A percentile compares a stretch with the other conserved stretches of the same genome.
These are phyloP conservation scores for Penicillium janthinellum DNA, from an alignment of 2,329 filamentous ascomycete species.

Conservation along the genomic window DNA sequence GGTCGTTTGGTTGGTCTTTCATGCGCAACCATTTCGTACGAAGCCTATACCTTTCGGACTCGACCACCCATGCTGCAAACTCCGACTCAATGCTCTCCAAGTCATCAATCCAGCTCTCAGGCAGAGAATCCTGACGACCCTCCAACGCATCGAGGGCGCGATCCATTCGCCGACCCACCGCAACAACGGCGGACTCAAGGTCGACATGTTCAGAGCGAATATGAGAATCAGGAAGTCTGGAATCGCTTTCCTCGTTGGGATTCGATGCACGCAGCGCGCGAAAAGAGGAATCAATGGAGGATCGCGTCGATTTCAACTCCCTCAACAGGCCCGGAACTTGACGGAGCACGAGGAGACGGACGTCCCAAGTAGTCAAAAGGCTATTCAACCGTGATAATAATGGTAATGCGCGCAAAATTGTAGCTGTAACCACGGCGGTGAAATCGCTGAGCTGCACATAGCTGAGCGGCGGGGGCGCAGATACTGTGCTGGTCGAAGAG, in stretches of 20 bases:
- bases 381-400: slow-evolving; percentile 72
- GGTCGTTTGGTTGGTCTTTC: slow-evolving; percentile 14
- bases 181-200: slow-evolving; percentile 69
- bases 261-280: slow-evolving; percentile 29
- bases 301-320: slow-evolving; percentile 56
- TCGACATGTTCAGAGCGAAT: slow-evolving; percentile 53
- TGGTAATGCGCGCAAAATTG: slow-evolving; percentile 85
- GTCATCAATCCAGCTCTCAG: slow-evolving; percentile 82
- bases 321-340: slow-evolving; percentile 70
- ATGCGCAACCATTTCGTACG: slow-evolving; percentile 59
- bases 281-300: slow-evolving; percentile 39
- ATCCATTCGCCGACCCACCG: slow-evolving; percentile 74
- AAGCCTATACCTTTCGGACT: slow-evolving; percentile 73
- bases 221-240: slow-evolving; percentile 36
- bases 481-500: slow-evolving; percentile 48
- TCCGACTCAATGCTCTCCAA: slow-evolving; percentile 78
- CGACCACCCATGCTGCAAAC: slow-evolving; percentile 78
- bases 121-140: slow-evolving; percentile 78
- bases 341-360: slow-evolving; percentile 72
- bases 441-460: slow-evolving; percentile 83
- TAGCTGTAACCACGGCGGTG: slow-evolving; percentile 85
- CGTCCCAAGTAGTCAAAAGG: slow-evolving; percentile 75
- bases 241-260: slow-evolving; percentile 29
- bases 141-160: slow-evolving; percentile 85
- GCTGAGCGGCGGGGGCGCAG: slow-evolving; percentile 44